Conservation (phyloP, 1,139 yeast genomes). For the Taphrina sp. region DNA sequence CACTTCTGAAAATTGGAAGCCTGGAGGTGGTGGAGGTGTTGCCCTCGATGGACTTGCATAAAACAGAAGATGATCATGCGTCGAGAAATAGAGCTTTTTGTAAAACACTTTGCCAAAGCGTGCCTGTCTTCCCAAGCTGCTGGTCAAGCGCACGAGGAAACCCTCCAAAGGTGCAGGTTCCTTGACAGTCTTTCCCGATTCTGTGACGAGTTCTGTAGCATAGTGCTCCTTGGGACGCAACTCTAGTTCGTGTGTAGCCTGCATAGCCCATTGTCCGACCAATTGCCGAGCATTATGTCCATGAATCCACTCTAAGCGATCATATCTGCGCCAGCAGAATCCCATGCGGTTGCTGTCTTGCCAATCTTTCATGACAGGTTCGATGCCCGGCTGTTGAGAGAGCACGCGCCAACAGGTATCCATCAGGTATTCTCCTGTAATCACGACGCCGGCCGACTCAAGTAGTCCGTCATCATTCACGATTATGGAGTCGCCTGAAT, state of each 20-base stretch:
- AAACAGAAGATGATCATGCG: constrained; percentile 62
- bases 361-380: constrained; percentile 41
- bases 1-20: not conserved
- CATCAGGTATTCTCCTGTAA: constrained; percentile 39
- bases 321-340: constrained; percentile 65
- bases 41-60: constrained; percentile 58
- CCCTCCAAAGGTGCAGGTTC: constrained; percentile 80
- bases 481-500: not conserved
- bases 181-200: constrained; percentile 34
- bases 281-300: constrained; percentile 55
- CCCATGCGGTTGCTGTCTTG: constrained; percentile 48
- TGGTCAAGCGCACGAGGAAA: constrained; percentile 60
- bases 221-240: constrained; percentile 55
- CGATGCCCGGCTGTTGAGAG: constrained; percentile 39
- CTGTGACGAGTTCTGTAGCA: constrained; percentile 43
- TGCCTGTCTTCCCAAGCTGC: constrained; percentile 52
- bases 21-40: constrained; percentile 43
- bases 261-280: constrained; percentile 50
- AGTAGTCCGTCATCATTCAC: constrained; percentile 26
- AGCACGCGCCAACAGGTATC: constrained; percentile 42
- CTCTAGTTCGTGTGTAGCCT: constrained; percentile 54
- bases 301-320: constrained; percentile 71
- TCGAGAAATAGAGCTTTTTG: constrained; percentile 60
- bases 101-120: constrained; percentile 51
- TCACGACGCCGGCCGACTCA: constrained; percentile 37